Conservation (phyloP, 768 basidiomycete genomes). For the Trametes meyenii region DNA sequence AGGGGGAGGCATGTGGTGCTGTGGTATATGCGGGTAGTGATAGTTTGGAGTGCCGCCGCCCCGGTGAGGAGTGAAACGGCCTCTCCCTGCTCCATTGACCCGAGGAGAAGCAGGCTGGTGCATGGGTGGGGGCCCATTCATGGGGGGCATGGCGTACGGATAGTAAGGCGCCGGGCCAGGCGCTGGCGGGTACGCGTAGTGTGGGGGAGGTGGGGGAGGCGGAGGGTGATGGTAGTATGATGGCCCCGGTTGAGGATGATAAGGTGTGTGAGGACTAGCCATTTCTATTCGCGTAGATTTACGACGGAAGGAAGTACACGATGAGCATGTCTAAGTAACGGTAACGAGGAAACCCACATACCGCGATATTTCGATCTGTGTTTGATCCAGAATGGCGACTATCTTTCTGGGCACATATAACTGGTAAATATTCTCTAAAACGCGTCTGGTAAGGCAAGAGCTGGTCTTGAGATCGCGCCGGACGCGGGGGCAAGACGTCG, state of each 20-base stretch:
- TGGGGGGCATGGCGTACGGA: constrained; percentile 40
- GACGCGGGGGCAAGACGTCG: background rate
- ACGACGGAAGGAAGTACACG: background rate
- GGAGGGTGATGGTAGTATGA: constrained; percentile 35
- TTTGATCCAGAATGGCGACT: constrained; percentile 12
- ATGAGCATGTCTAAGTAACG: background rate
- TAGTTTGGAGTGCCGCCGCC: constrained; percentile 43
- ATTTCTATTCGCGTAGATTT: constrained; percentile 19
- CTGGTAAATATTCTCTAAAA: background rate
- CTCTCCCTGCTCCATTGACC: constrained; percentile 38
- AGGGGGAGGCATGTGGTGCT: constrained; percentile 30
- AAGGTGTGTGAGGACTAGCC: constrained; percentile 37
- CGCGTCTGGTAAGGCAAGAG: background rate
- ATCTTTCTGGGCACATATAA: constrained; percentile 15
- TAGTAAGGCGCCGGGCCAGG: constrained; percentile 35
- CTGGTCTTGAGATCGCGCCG: constrained; percentile 7
- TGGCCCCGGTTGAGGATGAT: constrained; percentile 37
- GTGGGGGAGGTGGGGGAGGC: constrained; percentile 26
- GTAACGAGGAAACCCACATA: background rate
- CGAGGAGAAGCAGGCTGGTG: constrained; percentile 42
- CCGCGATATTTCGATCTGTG: background rate
- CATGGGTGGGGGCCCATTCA: constrained; percentile 42
- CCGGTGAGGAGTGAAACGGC: constrained; percentile 39
- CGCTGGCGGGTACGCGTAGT: constrained; percentile 28
- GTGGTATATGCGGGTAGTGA: constrained; percentile 42